Base-by-base conservation (phyloP, 768 basidiomycete species). In the Panus rudis region DNA sequence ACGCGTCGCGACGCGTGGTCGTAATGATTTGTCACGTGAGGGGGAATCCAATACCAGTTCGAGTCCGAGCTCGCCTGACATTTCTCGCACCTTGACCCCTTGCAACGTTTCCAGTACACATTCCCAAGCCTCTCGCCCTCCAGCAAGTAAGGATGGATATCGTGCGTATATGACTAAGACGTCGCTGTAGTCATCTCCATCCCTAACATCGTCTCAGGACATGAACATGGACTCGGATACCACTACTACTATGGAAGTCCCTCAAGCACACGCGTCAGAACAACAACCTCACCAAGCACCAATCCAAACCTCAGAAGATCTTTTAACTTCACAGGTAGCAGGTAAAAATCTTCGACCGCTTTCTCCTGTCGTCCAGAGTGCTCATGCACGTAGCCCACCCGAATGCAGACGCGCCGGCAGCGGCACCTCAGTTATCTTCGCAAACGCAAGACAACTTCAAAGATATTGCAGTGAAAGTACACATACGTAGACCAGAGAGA, bases 391-490 rank as follows among this genome's bases (percentile, higher is more conserved):
- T n/a, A n/a, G n/a, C n/a, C n/a, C n/a, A n/a, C n/a, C n/a, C n/a
- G n/a, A n/a, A n/a, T n/a, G n/a, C n/a, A n/a, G n/a, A n/a, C n/a
- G n/a, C n/a, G n/a, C n/a, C n/a, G n/a, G n/a, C n/a, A n/a, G n/a
- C n/a, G n/a, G n/a, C n/a, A n/a, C n/a, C n/a, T n/a, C n/a, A n/a
- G n/a, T n/a, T n/a, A n/a, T n/a, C n/a, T n/a, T n/a, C n/a, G n/a
- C n/a, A n/a, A n/a, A n/a, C n/a, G n/a, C n/a, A n/a, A n/a, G n/a
- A n/a, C n/a, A n/a, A n/a, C n/a, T n/a, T n/a, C n/a, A n/a, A n/a
- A n/a, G 86, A 90, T 45, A 75, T 90, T 46, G 76, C 84, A 46
- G 88, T 90, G 46, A 89, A 90, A 60, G 85, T 91, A 16, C 88
- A 90, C 54, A 82, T 88, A 51, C 73, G 88, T 50, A 69, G 78